These are phyloP conservation scores for Penicillium lagena DNA, from an alignment of 495 filamentous ascomycete species.

Conservation along the genomic window DNA sequence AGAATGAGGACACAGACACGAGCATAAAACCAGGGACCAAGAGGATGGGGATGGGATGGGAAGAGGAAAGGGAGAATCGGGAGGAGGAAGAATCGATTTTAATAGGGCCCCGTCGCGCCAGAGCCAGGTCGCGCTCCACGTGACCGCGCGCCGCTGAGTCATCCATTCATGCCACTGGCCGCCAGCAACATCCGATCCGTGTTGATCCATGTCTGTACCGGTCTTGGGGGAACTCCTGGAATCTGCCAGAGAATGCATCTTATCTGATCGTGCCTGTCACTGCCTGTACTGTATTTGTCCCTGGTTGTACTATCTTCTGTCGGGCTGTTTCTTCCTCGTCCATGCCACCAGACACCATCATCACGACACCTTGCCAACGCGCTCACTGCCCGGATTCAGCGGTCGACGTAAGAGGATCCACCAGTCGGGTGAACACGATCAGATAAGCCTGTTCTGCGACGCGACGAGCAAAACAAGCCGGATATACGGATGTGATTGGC, in stretches of 20 bases:
- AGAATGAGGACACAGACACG: conserved; percentile 17
- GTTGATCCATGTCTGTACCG: conserved; percentile 18
- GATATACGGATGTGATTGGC: conserved; percentile 22
- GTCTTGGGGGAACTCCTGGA: not conserved
- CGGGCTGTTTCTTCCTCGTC: too few species aligned
- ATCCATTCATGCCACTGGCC: conserved; percentile 18
- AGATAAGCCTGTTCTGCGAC: conserved; percentile 19
- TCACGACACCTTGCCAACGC: conserved; percentile 8
- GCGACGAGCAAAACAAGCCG: conserved; percentile 16
- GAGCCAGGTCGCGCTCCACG: conserved; percentile 41
- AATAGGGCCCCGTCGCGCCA: conserved; percentile 34
- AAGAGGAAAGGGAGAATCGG: conserved; percentile 22
- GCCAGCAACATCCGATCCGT: conserved; percentile 22
- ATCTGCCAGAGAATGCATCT: too few species aligned
- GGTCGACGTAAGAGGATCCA: conserved; percentile 13
- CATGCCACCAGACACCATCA: not conserved
- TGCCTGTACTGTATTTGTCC: too few species aligned
- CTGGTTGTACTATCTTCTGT: too few species aligned
- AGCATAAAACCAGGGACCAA: conserved; percentile 13
- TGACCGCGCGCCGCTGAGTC: conserved; percentile 20
- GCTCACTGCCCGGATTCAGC: conserved; percentile 8
- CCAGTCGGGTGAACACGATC: conserved; percentile 16
- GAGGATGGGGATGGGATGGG: conserved; percentile 11
- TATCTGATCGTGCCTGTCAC: too few species aligned
- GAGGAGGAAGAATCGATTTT: conserved; percentile 25